Evolutionary conservation across 805 yeast species (phyloP).

Genomic region (Danielozyma ontarioensis): DNA sequence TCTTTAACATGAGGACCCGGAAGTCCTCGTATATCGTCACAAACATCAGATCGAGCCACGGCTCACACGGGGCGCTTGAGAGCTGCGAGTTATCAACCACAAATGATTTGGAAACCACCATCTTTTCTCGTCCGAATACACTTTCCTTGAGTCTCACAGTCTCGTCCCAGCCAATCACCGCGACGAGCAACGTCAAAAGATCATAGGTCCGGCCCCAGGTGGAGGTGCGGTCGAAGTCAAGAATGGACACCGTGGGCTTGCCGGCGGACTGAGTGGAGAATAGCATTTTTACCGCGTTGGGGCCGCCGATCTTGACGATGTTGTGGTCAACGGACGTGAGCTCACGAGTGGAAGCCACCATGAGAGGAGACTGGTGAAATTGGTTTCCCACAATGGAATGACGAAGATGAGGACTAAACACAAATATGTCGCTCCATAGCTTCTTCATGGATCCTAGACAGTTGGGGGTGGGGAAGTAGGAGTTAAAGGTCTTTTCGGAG

Average conservation of each 20-base stretch:
- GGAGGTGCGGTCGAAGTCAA: conserved; percentile 29
- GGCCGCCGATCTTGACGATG: conserved; percentile 23
- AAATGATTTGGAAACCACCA: conserved; percentile 21
- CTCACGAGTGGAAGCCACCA: conserved; percentile 26
- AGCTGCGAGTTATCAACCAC: conserved; percentile 14
- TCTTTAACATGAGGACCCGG: conserved; percentile 15
- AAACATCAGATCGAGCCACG: conserved; percentile 76
- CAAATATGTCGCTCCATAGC: conserved; percentile 28
- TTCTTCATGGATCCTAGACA: conserved; percentile 23
- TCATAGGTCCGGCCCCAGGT: conserved; percentile 61
- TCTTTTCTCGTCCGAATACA: conserved; percentile 51
- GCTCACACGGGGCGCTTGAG: conserved; percentile 48
- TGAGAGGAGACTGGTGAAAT: conserved; percentile 33
- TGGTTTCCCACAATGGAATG: conserved; percentile 32
- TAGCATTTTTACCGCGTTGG: conserved; percentile 18
- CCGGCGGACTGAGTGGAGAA: conserved; percentile 30
- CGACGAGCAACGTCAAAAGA: conserved; percentile 61
- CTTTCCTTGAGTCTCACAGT: conserved; percentile 59
- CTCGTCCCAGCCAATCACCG: conserved; percentile 78
- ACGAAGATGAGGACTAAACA: conserved; percentile 24
- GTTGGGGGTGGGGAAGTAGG: conserved; percentile 25
- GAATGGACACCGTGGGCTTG: conserved; percentile 17
- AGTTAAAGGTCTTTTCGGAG: conserved; percentile 20
- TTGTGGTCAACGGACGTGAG: conserved; percentile 30
- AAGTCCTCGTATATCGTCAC: conserved; percentile 63